A percentile compares a stretch with the other conserved stretches of the same genome.
phyloP scores from a whole-genome alignment of 331 rosid genomes.

The Stylosanthes scabra region DNA sequence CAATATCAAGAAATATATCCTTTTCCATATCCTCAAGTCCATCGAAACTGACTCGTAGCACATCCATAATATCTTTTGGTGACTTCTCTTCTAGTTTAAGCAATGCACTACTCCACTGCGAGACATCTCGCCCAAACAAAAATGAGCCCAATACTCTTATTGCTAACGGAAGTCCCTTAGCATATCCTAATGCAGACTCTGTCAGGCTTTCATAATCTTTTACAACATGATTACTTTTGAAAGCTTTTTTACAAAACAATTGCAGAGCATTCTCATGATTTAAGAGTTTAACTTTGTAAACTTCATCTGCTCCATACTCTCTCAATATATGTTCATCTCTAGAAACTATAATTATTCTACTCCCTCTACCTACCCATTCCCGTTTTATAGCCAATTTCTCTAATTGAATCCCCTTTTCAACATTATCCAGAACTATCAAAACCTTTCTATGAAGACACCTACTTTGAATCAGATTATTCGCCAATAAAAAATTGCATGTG shows the following conservation, averaged over 20 bases:
- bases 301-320: neutral
- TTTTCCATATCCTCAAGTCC: neutral
- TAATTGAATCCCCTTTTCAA: neutral
- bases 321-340: neutral
- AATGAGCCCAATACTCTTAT: neutral
- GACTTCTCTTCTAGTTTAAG: neutral
- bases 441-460: neutral
- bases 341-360: slow-evolving; percentile 5
- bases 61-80: neutral
- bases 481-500: neutral
- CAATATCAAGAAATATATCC: slow-evolving; percentile 24
- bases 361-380: neutral
- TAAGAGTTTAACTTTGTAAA: neutral
- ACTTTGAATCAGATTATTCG: neutral
- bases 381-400: neutral
- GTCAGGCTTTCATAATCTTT: neutral
- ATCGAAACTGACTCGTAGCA: neutral
- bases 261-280: neutral
- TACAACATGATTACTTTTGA: neutral
- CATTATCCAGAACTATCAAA: neutral
- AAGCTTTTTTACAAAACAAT: neutral
- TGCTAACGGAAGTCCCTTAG: slow-evolving; percentile 20
- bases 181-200: neutral
- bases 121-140: neutral
- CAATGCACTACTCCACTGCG: slow-evolving; percentile 21